Percentiles rank a stretch among this genome's conserved stretches.
Evolutionary conservation across 257 asterid genomes (phyloP).

Genomic region (Nicotiana tabacum): DNA sequence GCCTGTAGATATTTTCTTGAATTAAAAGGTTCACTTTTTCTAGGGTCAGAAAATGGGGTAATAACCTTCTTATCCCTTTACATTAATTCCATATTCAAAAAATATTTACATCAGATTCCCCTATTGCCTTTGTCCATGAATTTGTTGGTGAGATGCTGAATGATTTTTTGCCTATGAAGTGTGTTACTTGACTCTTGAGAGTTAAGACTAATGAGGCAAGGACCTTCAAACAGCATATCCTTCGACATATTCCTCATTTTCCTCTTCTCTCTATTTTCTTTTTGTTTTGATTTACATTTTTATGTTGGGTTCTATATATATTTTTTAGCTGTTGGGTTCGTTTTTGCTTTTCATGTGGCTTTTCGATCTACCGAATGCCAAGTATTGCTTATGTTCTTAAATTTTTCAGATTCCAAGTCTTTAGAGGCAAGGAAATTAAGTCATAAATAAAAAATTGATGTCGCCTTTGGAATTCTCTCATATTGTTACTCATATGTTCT

Average conservation of each 20-base stretch:
- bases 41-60: slow-evolving; percentile 12
- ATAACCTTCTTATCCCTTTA: slow-evolving; percentile 14
- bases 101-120: slow-evolving; percentile 20
- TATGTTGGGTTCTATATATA: not conserved
- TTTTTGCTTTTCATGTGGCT: not conserved
- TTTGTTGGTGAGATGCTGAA: not conserved
- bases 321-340: not conserved
- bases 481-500: not conserved
- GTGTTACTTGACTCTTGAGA: not conserved
- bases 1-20: not conserved
- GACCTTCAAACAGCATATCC: not conserved
- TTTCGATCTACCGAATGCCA: not conserved
- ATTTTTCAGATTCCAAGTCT: not conserved
- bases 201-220: not conserved
- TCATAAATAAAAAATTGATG: no score
- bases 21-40: not conserved
- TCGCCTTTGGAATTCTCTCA: not conserved
- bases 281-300: not conserved
- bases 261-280: not conserved
- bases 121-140: slow-evolving; percentile 10
- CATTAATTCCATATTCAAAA: not conserved
- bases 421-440: not conserved
- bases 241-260: not conserved
- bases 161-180: not conserved
- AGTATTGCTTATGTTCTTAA: not conserved